phyloP scores from a whole-genome alignment of 75 land plant genomes.

The Azolla pinnata region DNA sequence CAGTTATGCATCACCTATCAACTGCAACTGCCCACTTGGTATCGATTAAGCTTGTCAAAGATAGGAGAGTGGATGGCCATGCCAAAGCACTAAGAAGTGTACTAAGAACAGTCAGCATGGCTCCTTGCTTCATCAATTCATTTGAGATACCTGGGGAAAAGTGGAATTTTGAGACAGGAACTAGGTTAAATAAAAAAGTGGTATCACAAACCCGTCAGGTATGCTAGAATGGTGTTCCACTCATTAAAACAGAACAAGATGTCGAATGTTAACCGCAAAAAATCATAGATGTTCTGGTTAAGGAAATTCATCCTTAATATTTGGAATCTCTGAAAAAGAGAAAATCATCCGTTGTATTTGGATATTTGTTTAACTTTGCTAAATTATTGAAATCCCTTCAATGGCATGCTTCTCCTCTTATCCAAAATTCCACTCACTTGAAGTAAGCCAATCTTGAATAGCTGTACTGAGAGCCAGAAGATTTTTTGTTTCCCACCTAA shows the following conservation, averaged over 20 bases:
- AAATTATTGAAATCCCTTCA: too few relatives aligned
- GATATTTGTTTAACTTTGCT: too few relatives aligned
- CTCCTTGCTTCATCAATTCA: conserved; percentile 87
- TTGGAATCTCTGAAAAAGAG: too few relatives aligned
- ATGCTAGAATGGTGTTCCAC: too few relatives aligned
- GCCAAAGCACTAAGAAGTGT: conserved; percentile 72
- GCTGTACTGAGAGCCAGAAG: conserved; percentile 87
- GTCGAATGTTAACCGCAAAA: too few relatives aligned
- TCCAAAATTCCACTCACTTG: conserved; percentile 45
- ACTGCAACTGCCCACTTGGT: conserved; percentile 94
- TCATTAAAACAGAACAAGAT: too few relatives aligned
- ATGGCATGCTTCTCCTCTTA: too few relatives aligned
- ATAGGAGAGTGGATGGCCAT: conserved; percentile 70
- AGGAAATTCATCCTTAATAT: background rate
- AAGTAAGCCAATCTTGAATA: conserved; percentile 93
- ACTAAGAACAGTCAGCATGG: conserved; percentile 86
- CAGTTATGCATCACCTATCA: conserved; percentile 89
- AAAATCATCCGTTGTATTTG: too few relatives aligned
- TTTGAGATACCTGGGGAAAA: conserved; percentile 55
- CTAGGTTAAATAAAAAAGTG: too few relatives aligned
- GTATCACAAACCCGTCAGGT: too few relatives aligned
- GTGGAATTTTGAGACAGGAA: too few relatives aligned
- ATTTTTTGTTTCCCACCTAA: conserved; percentile 90
- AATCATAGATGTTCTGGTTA: background rate
- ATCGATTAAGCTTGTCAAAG: conserved; percentile 82